A percentile compares a stretch with the other conserved stretches of the same genome.
Evolutionary conservation across 139 green algal genomes (phyloP).

Genomic region (Auxenochlorella pyrenoidosa): DNA sequence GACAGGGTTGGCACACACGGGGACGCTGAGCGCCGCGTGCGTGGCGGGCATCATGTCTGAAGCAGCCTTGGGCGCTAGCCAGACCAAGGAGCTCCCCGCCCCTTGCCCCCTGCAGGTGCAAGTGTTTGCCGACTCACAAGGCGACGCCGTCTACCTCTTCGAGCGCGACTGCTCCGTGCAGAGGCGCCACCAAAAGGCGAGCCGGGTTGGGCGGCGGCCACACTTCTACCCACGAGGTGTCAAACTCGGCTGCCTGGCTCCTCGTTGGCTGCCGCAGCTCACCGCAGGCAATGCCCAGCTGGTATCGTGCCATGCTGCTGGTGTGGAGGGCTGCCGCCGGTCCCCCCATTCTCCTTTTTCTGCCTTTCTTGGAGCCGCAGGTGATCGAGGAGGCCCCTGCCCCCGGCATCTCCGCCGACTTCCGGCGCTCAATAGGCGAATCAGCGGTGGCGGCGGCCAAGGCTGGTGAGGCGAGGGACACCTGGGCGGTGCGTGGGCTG

Average conservation of each 20-base stretch:
- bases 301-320: too few relatives aligned
- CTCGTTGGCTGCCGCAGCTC: too few relatives aligned
- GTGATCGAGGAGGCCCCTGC: slow-evolving; percentile 89
- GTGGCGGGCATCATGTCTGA: too few relatives aligned
- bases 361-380: slow-evolving; percentile 11
- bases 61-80: too few relatives aligned
- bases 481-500: too few relatives aligned
- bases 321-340: too few relatives aligned
- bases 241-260: too few relatives aligned
- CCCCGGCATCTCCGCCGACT: slow-evolving; percentile 56
- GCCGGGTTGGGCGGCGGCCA: not conserved
- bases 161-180: slow-evolving; percentile 91
- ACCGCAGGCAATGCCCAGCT: too few relatives aligned
- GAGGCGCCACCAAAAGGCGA: slow-evolving; percentile 82
- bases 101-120: slow-evolving; percentile 39
- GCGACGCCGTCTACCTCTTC: slow-evolving; percentile 78
- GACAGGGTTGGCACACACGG: too few relatives aligned
- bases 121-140: slow-evolving; percentile 83
- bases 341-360: too few relatives aligned
- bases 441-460: slow-evolving; percentile 85
- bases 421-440: slow-evolving; percentile 71
- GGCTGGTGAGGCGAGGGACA: slow-evolving; percentile 51
- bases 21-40: too few relatives aligned
- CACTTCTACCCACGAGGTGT: not conserved
- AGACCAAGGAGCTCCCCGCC: not conserved